These are phyloP conservation scores for Hippophae rhamnoides DNA, from an alignment of 306 rosid genomes.

Conservation along the genomic window DNA sequence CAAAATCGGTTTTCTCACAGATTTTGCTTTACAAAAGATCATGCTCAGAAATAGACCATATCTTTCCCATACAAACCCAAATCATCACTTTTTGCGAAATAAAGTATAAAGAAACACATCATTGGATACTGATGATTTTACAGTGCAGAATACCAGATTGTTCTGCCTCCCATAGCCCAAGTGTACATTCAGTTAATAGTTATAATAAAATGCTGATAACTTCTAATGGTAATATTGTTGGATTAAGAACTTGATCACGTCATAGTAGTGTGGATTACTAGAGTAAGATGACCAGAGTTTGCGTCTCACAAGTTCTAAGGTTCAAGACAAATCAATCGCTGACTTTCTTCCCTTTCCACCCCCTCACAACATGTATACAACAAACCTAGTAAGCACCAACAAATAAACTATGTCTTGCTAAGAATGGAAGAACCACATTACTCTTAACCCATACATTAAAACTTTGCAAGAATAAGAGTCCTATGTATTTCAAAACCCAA, in stretches of 20 bases:
- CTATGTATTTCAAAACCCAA: constrained; percentile 3
- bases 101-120: no score
- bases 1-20: neutral
- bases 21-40: no score
- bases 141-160: no score
- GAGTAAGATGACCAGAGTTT: neutral
- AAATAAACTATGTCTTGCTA: neutral
- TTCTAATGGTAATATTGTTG: no score
- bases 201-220: no score
- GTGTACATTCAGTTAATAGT: no score
- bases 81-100: no score
- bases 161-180: no score
- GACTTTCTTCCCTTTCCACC: neutral
- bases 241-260: neutral
- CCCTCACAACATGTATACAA: neutral
- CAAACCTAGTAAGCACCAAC: neutral
- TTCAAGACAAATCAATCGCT: neutral
- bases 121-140: no score
- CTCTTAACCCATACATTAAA: neutral
- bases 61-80: no score
- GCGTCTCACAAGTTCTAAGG: neutral
- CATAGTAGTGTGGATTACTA: neutral
- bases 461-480: neutral
- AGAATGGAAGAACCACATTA: constrained; percentile 1
- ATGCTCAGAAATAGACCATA: no score